Percentiles rank a stretch among this genome's conserved stretches.
These are phyloP conservation scores for Geotrichum cucujoidarum DNA, from an alignment of 1,139 yeast genomes.

Conservation along the genomic window DNA sequence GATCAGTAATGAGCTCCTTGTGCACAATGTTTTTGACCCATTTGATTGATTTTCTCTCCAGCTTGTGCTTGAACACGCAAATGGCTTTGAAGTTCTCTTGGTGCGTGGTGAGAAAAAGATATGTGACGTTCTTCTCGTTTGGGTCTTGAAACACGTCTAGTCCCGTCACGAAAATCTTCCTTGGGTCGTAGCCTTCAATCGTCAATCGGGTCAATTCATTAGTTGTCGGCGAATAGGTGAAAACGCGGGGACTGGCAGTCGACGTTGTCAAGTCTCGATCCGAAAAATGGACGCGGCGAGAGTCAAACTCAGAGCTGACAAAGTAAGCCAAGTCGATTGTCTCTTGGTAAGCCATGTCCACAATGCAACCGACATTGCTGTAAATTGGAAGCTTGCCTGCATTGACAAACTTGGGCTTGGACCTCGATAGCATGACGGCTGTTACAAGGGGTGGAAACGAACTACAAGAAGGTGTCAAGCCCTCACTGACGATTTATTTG, in stretches of 20 bases:
- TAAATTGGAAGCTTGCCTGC: neutral
- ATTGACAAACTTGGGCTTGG: neutral
- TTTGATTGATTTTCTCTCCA: neutral
- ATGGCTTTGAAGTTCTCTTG: neutral
- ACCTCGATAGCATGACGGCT: no score
- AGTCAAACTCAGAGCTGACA: neutral
- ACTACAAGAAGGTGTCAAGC: neutral
- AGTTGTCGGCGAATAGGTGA: neutral
- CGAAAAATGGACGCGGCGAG: neutral
- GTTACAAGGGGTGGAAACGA: neutral
- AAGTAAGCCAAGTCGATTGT: neutral
- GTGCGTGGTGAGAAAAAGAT: neutral
- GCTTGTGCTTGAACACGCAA: neutral
- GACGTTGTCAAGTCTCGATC: neutral
- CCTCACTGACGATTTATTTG: neutral
- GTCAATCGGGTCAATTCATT: neutral
- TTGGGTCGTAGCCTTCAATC: neutral
- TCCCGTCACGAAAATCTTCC: neutral
- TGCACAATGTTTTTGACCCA: neutral
- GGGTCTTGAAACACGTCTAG: neutral
- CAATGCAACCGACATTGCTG: neutral
- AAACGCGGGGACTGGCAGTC: neutral
- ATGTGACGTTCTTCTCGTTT: neutral
- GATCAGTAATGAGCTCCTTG: neutral
- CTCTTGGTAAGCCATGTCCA: slow-evolving; percentile 1